Evolutionary conservation across 75 land plant species (phyloP), one percentile per base, ranked within the genome.

Genomic region (Selaginella tamariscina): DNA sequence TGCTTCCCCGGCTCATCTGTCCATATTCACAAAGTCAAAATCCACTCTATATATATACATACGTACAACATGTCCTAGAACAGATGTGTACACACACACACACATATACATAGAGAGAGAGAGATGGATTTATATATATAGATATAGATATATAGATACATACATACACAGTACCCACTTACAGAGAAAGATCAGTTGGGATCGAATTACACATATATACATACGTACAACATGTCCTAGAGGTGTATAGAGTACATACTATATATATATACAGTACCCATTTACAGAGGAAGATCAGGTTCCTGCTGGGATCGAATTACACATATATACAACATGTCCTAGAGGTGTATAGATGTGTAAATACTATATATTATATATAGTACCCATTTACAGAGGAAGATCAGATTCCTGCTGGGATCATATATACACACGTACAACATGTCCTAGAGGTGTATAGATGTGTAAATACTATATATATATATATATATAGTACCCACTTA

Each of bases 1-100:
- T 94, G 98, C 70, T 94, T 89, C 5, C 98, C 98, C 32, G 98
- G 98, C 72, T 94, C 98, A 82, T 90, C 98, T 59, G 62, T 94
- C n/a, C n/a, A n/a, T n/a, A n/a, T n/a, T n/a, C n/a, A n/a, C n/a
- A 64, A 26, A 66, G 28, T 31, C 1, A 66, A 20, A 66, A 27
- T n/a, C n/a, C n/a, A n/a, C n/a, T n/a, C n/a, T n/a, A n/a, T n/a
- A n/a, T n/a, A n/a, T n/a, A n/a, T n/a, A n/a, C n/a, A n/a, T n/a
- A n/a, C n/a, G n/a, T n/a, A n/a, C n/a, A n/a, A n/a, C n/a, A n/a
- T n/a, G n/a, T n/a, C n/a, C n/a, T n/a, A 18, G 5, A 15, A 13
- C 67, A 71, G 65, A 20, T 66, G 31, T 29, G 21, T 64, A 15
- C 9, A 26, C 20, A n/a, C 20, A 24, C 18, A 9, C 27, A 23